These are phyloP conservation scores for Zygosaccharomyces rouxii DNA, from an alignment of 805 yeast species.

Conservation along the genomic window DNA sequence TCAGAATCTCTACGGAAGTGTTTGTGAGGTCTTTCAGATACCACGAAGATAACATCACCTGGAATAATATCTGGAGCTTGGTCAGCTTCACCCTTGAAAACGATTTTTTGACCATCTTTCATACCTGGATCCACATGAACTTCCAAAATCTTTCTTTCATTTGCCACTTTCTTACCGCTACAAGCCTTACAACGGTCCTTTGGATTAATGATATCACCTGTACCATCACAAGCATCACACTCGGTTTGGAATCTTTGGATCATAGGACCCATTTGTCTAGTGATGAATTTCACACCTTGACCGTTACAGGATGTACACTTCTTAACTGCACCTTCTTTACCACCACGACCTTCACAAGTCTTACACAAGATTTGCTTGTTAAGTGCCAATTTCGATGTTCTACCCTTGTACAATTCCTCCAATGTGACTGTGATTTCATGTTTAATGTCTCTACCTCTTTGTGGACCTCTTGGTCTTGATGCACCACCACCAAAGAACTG, in stretches of 20 bases:
- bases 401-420: slow-evolving; percentile 92
- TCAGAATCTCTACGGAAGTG: slow-evolving; percentile 82
- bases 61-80: slow-evolving; percentile 93
- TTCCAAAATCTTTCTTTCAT: slow-evolving; percentile 88
- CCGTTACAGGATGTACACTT: slow-evolving; percentile 87
- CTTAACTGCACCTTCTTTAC: slow-evolving; percentile 85
- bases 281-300: slow-evolving; percentile 82
- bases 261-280: slow-evolving; percentile 99
- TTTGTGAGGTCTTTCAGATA: slow-evolving; percentile 85
- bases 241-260: slow-evolving; percentile 95
- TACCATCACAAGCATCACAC: slow-evolving; percentile 89
- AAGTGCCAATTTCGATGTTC: slow-evolving; percentile 87
- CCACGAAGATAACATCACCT: slow-evolving; percentile 91
- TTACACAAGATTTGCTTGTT: slow-evolving; percentile 88
- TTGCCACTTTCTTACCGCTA: slow-evolving; percentile 79
- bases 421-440: slow-evolving; percentile 81
- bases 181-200: slow-evolving; percentile 86
- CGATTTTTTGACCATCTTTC: slow-evolving; percentile 88
- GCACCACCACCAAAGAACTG: slow-evolving; percentile 79
- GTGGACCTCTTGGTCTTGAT: slow-evolving; percentile 75
- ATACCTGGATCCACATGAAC: slow-evolving; percentile 96
- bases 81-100: slow-evolving; percentile 94
- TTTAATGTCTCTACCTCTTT: slow-evolving; percentile 84
- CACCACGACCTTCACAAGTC: slow-evolving; percentile 92
- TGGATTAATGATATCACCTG: slow-evolving; percentile 82